Conservation (phyloP, 441 rosid genomes). For the Melastoma candidum region DNA sequence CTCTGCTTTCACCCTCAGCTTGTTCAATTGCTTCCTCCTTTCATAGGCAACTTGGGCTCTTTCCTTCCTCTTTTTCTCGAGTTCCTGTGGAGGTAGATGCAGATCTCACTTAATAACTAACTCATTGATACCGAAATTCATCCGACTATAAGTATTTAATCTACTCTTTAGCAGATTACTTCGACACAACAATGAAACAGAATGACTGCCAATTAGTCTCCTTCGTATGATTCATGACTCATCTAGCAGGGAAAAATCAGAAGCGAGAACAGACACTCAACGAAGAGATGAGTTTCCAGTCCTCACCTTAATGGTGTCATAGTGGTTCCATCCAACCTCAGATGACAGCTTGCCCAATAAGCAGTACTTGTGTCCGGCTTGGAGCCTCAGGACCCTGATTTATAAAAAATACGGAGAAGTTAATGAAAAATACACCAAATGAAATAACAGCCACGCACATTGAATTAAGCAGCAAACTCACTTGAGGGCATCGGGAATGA, state of each 20-base stretch:
- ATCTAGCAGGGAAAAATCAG: too few species aligned
- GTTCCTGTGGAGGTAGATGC: slow-evolving; percentile 2
- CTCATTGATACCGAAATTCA: too few species aligned
- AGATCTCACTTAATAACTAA: background rate
- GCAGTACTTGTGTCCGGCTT: background rate
- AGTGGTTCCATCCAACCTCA: slow-evolving; percentile 91
- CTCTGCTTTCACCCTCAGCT: slow-evolving; percentile 11
- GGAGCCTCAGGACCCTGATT: slow-evolving; percentile 55
- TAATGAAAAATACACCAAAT: background rate
- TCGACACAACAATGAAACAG: too few species aligned
- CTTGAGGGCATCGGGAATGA: slow-evolving; percentile 66
- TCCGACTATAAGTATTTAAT: too few species aligned
- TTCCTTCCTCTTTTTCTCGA: slow-evolving; percentile 9
- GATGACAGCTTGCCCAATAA: slow-evolving; percentile 61
- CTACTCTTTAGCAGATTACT: too few species aligned
- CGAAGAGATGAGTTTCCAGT: too few species aligned
- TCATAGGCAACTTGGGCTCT: background rate
- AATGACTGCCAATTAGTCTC: too few species aligned
- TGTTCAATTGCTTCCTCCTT: slow-evolving; percentile 7
- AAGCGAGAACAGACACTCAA: background rate
- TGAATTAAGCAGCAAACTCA: background rate
- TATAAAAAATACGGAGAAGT: background rate
- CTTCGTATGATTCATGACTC: too few species aligned
- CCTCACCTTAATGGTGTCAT: slow-evolving; percentile 68
- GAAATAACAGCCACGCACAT: background rate